phyloP scores from a whole-genome alignment of 2,329 filamentous ascomycete species.

The Penicillium sp. region DNA sequence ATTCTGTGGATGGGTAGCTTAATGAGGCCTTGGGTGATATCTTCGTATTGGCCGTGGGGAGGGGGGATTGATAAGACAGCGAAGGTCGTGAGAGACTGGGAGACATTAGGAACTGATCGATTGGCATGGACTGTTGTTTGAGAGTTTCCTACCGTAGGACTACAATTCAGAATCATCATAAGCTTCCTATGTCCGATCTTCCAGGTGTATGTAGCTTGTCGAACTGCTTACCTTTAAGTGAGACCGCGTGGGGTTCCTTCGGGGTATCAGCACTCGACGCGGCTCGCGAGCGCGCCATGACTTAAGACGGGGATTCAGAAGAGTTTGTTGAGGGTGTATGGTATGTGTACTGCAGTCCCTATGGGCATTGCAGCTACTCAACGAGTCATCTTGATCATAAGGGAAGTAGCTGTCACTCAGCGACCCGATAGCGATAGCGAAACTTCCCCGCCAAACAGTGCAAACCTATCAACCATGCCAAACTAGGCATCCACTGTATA shows the following conservation, averaged over 20 bases:
- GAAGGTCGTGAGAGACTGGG: conserved; percentile 69
- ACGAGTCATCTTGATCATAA: conserved; percentile 13
- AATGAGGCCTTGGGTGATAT: conserved; percentile 63
- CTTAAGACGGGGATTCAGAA: neutral
- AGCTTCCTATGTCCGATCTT: conserved; percentile 5
- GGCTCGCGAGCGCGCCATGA: conserved; percentile 43
- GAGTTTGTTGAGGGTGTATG: neutral
- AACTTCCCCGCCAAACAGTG: conserved; percentile 23
- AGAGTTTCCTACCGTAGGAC: conserved; percentile 35
- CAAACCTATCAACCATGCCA: conserved; percentile 15
- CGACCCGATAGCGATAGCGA: conserved; percentile 18
- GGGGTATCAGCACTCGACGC: conserved; percentile 42
- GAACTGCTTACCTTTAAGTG: conserved; percentile 58
- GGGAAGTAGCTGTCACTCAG: conserved; percentile 2
- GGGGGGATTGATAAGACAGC: conserved; percentile 44
- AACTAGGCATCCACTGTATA: neutral
- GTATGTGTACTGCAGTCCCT: neutral
- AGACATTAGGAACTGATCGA: conserved; percentile 11
- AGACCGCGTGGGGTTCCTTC: conserved; percentile 74
- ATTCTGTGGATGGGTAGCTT: conserved; percentile 58
- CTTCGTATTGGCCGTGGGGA: conserved; percentile 45
- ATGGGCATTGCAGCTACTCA: conserved; percentile 8
- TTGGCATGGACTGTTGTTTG: no score
- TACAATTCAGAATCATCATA: conserved; percentile 21
- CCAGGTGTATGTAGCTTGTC: neutral